Evolutionary conservation across 2,329 filamentous ascomycete genomes (phyloP), one percentile per base, ranked within the genome.

Genomic region (Anthostomella pinea): DNA sequence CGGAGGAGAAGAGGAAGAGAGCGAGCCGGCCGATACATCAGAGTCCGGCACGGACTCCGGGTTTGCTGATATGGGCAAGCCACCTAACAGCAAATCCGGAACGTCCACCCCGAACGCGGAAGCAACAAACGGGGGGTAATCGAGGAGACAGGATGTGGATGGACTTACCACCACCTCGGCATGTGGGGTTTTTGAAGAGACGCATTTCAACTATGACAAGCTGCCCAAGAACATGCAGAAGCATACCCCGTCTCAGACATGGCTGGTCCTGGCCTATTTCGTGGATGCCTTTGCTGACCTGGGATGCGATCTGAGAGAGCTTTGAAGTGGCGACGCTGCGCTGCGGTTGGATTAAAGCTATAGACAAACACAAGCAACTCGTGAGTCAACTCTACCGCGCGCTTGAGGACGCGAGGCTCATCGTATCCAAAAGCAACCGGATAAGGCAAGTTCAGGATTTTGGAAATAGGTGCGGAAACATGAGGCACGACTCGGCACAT

Each of bases 401-500:
- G 8, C 20, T 46, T 16, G 43, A 46, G 17, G 30, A 43, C 3
- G 43, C 38, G 2, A 29, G 31, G 8, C 28, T 45, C 9, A 35
- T 38, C 24, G 20, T 13, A 14, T 31, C 15, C 34, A 7, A 29
- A 36, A 6, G 28, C 32, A 8, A 17, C 24, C 2, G 36, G 32
- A 1, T 21, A 20, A n/a, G 32, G 40, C 6, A 39, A 43, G 13
- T 36, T 40, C 30, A 30, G 40, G 19, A 40, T 40, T n/a, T 30
- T 43, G 16, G 36, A 43, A 13, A 20, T 39, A 4, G 40, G 37
- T n/a, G 37, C 36, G 1, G 40, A n/a, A n/a, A n/a, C n/a, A n/a
- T n/a, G 37, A 2, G 36, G 36, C 24, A 43, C 40, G 11, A 43
- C 40, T 8, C 27, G 33, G 8, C 33, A 39, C 13, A 21, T 43